Conservation (phyloP, 75 land plant genomes). For the Pseudotsuga menziesii region DNA sequence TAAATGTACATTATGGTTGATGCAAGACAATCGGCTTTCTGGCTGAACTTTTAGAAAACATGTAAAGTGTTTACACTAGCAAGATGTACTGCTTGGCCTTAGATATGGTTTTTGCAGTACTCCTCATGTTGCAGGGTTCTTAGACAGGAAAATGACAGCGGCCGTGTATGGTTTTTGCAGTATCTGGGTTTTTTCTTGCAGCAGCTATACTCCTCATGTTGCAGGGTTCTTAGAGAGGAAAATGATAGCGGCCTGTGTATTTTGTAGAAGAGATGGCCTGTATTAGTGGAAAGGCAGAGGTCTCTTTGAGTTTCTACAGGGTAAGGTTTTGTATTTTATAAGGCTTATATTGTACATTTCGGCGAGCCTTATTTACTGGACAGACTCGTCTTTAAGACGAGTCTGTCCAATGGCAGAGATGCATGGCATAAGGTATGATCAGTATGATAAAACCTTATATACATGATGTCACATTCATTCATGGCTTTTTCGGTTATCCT, state of each 20-base stretch:
- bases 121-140: neutral
- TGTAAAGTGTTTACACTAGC: neutral
- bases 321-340: conserved; percentile 7
- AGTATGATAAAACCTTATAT: too few relatives aligned
- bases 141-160: neutral
- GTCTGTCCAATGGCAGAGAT: too few relatives aligned
- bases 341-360: conserved; percentile 1
- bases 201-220: neutral
- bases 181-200: neutral
- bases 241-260: neutral
- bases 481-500: too few relatives aligned
- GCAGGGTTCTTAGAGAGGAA: neutral
- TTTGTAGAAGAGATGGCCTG: neutral
- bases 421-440: too few relatives aligned
- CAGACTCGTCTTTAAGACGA: too few relatives aligned
- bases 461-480: too few relatives aligned
- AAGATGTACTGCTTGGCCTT: neutral
- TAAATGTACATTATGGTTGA: neutral
- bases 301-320: neutral
- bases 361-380: too few relatives aligned
- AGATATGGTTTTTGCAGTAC: neutral
- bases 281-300: neutral
- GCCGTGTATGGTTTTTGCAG: neutral
- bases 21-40: neutral
- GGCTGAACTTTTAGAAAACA: neutral